phyloP scores from a whole-genome alignment of 1,284 basidiomycete species.

The Termitomyces sp. region DNA sequence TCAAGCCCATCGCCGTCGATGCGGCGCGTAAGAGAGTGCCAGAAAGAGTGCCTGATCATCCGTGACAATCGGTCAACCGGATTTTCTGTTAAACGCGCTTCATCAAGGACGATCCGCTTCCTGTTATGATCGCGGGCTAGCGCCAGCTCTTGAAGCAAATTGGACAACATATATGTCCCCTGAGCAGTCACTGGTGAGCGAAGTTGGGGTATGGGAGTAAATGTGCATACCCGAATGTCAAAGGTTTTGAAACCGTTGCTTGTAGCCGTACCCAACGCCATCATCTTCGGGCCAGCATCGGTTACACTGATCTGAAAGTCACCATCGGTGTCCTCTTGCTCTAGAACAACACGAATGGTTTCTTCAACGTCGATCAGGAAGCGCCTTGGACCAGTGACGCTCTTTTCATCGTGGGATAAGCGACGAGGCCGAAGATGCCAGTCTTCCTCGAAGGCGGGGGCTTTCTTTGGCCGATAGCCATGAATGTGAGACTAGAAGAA shows the following conservation, averaged over 20 bases:
- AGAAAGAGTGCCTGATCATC: conserved; percentile 98
- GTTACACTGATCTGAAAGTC: conserved; percentile 97
- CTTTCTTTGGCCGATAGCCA: conserved; percentile 62
- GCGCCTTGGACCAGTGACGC: conserved; percentile 66
- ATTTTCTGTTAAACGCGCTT: conserved; percentile 93
- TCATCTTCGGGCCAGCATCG: conserved; percentile 94
- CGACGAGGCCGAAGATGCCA: conserved; percentile 66
- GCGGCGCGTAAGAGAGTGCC: conserved; percentile 93
- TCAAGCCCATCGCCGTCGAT: conserved; percentile 98
- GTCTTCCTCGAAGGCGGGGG: conserved; percentile 71
- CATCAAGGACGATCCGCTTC: conserved; percentile 96
- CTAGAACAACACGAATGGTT: conserved; percentile 92
- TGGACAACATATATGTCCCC: conserved; percentile 99
- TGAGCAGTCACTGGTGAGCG: conserved; percentile 25
- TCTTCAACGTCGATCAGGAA: conserved; percentile 99
- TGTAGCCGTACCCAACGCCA: conserved; percentile 92
- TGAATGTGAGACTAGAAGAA: conserved; percentile 50
- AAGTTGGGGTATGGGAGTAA: neutral
- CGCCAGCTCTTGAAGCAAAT: conserved; percentile 97
- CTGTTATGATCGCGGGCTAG: conserved; percentile 94
- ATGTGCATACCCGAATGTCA: conserved; percentile 78
- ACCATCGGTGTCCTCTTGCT: conserved; percentile 97
- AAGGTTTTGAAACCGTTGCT: conserved; percentile 98
- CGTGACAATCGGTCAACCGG: conserved; percentile 94
- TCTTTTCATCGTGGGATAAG: conserved; percentile 83